A percentile compares a stretch with the other conserved stretches of the same genome.
Evolutionary conservation across 1,284 basidiomycete species (phyloP).

Genomic region (Rhodotorula sp.): DNA sequence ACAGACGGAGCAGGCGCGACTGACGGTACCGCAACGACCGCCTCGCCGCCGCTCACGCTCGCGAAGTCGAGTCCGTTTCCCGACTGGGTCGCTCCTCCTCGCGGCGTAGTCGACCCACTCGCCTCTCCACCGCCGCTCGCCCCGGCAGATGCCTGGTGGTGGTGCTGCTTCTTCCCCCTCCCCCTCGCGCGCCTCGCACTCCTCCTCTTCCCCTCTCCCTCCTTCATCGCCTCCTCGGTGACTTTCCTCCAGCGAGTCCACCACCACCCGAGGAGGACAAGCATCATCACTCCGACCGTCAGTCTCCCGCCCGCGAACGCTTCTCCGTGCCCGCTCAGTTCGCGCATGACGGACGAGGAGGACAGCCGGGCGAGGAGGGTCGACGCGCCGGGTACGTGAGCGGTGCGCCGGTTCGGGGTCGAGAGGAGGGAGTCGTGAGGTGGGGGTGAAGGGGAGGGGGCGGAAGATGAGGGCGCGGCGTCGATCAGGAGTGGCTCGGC

Average conservation of each 20-base stretch:
- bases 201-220: neutral
- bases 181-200: neutral
- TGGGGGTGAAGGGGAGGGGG: conserved; percentile 5
- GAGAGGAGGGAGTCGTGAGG: neutral
- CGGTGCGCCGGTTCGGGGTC: conserved; percentile 19
- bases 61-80: neutral
- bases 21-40: neutral
- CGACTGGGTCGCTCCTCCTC: conserved; percentile 6
- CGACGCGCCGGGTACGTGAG: conserved; percentile 24
- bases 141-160: too few relatives aligned
- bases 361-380: conserved; percentile 25
- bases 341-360: conserved; percentile 16
- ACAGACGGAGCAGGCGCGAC: neutral
- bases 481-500: conserved; percentile 30
- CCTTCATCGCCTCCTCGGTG: neutral
- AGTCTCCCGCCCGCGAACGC: neutral
- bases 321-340: neutral
- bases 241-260: conserved; percentile 13
- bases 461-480: neutral
- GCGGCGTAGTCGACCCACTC: neutral
- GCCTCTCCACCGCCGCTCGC: conserved; percentile 4
- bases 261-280: conserved; percentile 14
- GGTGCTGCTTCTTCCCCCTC: neutral
- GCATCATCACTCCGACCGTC: conserved; percentile 5
- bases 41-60: neutral